A percentile compares a stretch with the other conserved stretches of the same genome.
Conservation (phyloP, 495 filamentous ascomycete genomes). For the Ascodesmis nigricans region DNA sequence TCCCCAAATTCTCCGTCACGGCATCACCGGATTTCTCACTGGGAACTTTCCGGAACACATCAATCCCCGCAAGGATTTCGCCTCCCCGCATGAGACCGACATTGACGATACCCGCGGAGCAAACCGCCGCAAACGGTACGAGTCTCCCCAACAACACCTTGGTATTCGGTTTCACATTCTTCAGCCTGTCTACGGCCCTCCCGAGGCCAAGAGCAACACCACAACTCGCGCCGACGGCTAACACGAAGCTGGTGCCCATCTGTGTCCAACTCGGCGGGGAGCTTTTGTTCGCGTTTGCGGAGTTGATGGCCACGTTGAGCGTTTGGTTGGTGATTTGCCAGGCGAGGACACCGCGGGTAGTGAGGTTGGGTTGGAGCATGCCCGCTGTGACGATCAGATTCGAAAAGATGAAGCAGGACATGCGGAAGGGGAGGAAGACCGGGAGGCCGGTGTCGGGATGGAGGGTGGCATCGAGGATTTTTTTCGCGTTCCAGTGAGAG, state of each 20-base stretch:
- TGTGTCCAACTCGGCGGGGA: constrained; percentile 58
- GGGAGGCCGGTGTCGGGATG: constrained; percentile 88
- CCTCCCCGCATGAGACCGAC: constrained; percentile 95
- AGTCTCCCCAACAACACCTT: constrained; percentile 54
- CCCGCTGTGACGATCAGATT: constrained; percentile 93
- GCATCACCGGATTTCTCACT: constrained; percentile 24
- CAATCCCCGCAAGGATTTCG: constrained; percentile 80
- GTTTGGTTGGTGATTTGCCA: constrained; percentile 97
- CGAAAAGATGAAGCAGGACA: constrained; percentile 86
- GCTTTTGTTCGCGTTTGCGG: constrained; percentile 90
- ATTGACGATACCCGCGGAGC: constrained; percentile 71
- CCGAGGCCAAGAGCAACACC: constrained; percentile 87
- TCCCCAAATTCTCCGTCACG: constrained; percentile 33
- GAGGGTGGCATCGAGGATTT: constrained; percentile 83
- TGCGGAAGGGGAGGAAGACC: constrained; percentile 84
- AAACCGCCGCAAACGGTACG: constrained; percentile 88
- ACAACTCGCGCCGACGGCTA: constrained; percentile 82
- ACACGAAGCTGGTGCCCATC: constrained; percentile 68
- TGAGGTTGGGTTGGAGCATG: constrained; percentile 77
- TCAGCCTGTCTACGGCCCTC: constrained; percentile 64
- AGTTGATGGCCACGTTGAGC: constrained; percentile 94
- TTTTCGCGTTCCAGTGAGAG: constrained; percentile 86
- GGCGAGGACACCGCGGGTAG: constrained; percentile 63
- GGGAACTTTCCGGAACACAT: constrained; percentile 63
- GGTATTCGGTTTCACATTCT: constrained; percentile 43